These are phyloP conservation scores for Exophiala spinifera DNA, from an alignment of 2,329 filamentous ascomycete species.

Conservation along the genomic window DNA sequence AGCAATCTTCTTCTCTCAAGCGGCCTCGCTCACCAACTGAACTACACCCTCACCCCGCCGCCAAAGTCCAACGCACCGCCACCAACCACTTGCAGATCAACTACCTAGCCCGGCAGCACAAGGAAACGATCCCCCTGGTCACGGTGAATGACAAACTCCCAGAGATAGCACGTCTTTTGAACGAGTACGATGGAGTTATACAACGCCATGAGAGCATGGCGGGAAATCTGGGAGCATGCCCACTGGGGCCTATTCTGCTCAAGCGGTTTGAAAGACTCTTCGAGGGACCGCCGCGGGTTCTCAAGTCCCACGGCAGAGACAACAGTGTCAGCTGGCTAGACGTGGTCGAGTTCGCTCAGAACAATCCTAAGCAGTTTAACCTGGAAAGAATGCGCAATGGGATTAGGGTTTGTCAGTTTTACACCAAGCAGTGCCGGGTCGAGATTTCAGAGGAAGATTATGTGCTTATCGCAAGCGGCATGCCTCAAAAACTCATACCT, in stretches of 20 bases:
- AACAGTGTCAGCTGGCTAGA: constrained; percentile 76
- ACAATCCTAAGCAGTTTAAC: constrained; percentile 73
- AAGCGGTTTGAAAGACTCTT: constrained; percentile 85
- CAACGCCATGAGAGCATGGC: constrained; percentile 84
- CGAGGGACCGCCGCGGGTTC: constrained; percentile 70
- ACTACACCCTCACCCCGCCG: constrained; percentile 37
- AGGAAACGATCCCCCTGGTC: constrained; percentile 60
- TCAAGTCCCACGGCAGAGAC: constrained; percentile 61
- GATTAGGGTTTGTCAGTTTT: constrained; percentile 72
- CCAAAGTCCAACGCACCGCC: constrained; percentile 55
- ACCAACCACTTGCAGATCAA: constrained; percentile 63
- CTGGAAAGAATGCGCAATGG: constrained; percentile 68
- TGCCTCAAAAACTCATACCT: constrained; percentile 76
- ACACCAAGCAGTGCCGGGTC: constrained; percentile 73
- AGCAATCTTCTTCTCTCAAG: constrained; percentile 39
- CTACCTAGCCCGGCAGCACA: constrained; percentile 62
- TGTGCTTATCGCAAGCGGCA: constrained; percentile 76
- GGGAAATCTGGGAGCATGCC: constrained; percentile 77
- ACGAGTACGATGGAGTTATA: constrained; percentile 80
- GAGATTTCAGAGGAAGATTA: constrained; percentile 88
- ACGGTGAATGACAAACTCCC: constrained; percentile 67
- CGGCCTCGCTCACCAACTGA: constrained; percentile 45
- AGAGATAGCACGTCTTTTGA: constrained; percentile 68
- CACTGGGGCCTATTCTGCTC: constrained; percentile 76
- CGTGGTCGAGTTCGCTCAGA: constrained; percentile 77